A percentile compares a stretch with the other conserved stretches of the same genome.
Conservation (phyloP, 2,329 filamentous ascomycete species). For the Talaromyces sp. region DNA sequence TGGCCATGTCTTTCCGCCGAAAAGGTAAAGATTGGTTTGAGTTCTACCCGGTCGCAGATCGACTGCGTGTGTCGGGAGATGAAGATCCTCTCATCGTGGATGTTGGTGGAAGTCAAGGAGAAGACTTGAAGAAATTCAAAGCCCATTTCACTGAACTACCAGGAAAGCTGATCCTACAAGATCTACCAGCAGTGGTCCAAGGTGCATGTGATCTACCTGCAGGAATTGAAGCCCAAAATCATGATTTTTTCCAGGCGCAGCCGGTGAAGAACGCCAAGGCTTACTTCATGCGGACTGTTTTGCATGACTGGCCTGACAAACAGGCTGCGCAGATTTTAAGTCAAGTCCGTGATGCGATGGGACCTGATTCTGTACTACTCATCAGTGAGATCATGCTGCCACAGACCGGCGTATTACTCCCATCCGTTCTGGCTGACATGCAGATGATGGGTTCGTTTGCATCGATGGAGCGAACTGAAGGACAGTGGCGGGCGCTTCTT, state of each 20-base stretch:
- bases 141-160: constrained; percentile 6
- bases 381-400: constrained; percentile 15
- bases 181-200: constrained; percentile 9
- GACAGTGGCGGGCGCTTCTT: constrained; percentile 11
- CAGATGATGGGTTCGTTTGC: constrained; percentile 18
- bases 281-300: constrained; percentile 25
- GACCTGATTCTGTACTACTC: constrained; percentile 5
- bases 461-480: constrained; percentile 12
- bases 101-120: constrained; percentile 13
- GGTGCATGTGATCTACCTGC: constrained; percentile 5
- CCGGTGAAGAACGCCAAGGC: constrained; percentile 16
- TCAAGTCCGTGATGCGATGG: constrained; percentile 8
- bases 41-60: constrained; percentile 12
- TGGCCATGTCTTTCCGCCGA: constrained; percentile 14
- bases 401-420: constrained; percentile 5
- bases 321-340: constrained; percentile 18
- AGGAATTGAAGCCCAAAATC: constrained; percentile 2
- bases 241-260: constrained; percentile 18
- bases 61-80: not conserved
- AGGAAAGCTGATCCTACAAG: constrained; percentile 14
- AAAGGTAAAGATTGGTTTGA: constrained; percentile 10
- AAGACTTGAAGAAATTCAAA: constrained; percentile 15
- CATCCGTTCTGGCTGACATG: constrained; percentile 14
- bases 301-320: constrained; percentile 27
- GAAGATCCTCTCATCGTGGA: constrained; percentile 14